Evolutionary conservation across 2,329 filamentous ascomycete species (phyloP), one percentile per base, ranked within the genome.

Genomic region (Cryphonectria japonica): DNA sequence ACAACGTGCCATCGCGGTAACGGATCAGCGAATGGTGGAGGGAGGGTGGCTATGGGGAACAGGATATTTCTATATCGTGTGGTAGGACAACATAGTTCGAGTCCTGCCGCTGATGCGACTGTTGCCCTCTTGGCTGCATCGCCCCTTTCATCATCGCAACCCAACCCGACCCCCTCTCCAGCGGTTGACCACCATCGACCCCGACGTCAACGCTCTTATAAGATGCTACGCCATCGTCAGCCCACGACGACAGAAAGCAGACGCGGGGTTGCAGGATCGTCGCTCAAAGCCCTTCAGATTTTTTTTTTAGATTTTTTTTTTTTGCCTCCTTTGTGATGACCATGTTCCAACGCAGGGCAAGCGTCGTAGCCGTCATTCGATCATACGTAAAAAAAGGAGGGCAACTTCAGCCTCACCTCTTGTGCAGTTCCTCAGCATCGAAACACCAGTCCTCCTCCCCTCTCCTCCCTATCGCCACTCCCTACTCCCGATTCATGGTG

Each of bases 331-430:
- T 46, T 46, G 54, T 60, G 54, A 69, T 59, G 57, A 59, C 63
- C 69, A 67, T 50, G 46, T 67, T 67, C 69, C 62, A 59, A 60
- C 41, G 61, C 43, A 63, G 52, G 67, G 67, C 67, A 69, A 71
- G 62, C 57, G 29, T 32, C 41, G 8, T 37, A 2, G 32, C 16
- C 57, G 7, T 60, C 32, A 32, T 60, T 32, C 32, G 57, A 60
- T 60, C 34, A 61, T 5, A 50, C 19, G 43, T 46, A n/a, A 9
- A 3, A 9, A 16, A 16, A 50, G 8, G 2, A 22, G n/a, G 7
- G 22, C 46, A 50, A 50, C 19, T 50, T 50, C 46, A 50, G 46
- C 46, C 46, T 50, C 46, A 50, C 46, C 19, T 43, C n/a, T 50
- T 50, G 43, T 65, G 63, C 43, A 29, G 63, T 9, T 52, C 29